Percentiles rank a stretch among this genome's conserved stretches.
phyloP scores from a whole-genome alignment of 2,329 filamentous ascomycete genomes.

The Cytospora piceicola region DNA sequence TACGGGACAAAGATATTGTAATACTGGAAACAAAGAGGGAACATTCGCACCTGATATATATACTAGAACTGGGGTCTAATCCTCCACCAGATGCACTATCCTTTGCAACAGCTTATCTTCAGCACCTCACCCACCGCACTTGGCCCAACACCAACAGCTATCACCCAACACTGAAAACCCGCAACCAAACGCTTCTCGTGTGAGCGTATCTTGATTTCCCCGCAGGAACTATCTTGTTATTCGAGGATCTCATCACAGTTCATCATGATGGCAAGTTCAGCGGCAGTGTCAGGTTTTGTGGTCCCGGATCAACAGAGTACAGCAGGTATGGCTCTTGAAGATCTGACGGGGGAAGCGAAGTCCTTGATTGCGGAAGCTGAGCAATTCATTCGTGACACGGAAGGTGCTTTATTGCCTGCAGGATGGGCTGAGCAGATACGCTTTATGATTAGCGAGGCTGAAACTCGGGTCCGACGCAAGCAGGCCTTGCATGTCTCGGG shows the following conservation, averaged over 20 bases:
- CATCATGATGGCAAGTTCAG: neutral
- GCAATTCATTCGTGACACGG: neutral
- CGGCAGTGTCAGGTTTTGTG: neutral
- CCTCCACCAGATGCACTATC: too few relatives aligned
- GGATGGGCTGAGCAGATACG: neutral
- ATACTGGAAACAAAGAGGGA: neutral
- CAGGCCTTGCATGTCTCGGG: neutral
- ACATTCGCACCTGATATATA: too few relatives aligned
- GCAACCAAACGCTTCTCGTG: too few relatives aligned
- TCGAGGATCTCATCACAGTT: neutral
- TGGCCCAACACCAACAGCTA: too few relatives aligned
- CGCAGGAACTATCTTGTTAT: fast-evolving
- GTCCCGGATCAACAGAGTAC: neutral
- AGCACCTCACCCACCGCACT: too few relatives aligned
- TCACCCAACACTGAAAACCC: too few relatives aligned
- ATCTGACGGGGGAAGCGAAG: neutral
- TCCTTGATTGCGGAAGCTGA: neutral
- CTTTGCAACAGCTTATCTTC: too few relatives aligned
- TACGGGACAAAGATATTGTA: neutral
- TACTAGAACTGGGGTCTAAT: too few relatives aligned
- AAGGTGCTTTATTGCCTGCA: neutral
- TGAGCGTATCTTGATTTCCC: neutral
- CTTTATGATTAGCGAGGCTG: neutral
- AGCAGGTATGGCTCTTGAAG: neutral
- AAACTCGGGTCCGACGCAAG: neutral